Conservation (phyloP, 805 yeast genomes). For the Pichia exigua region DNA sequence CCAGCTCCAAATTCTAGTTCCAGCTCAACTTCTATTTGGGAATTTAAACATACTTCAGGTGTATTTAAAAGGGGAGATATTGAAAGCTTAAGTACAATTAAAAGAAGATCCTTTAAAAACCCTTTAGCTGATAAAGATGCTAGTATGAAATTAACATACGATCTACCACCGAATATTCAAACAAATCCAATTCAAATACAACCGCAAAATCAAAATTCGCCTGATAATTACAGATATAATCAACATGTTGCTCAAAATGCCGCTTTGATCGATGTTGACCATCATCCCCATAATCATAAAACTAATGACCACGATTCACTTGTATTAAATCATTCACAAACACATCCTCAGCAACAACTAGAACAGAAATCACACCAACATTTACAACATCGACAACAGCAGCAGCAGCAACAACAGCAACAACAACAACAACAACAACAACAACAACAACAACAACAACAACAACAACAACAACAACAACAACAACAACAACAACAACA, state of each 20-base stretch:
- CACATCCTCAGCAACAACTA: background rate
- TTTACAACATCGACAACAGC: background rate
- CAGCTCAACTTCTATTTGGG: slow-evolving; percentile 45
- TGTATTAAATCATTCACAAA: background rate
- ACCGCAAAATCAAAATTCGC: background rate
- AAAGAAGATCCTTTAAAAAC: slow-evolving; percentile 52
- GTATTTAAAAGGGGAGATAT: slow-evolving; percentile 75
- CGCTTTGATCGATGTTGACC: background rate
- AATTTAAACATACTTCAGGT: slow-evolving; percentile 77
- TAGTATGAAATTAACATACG: slow-evolving; percentile 18
- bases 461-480: slow-evolving; percentile 10
- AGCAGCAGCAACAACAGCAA: background rate
- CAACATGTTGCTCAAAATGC: background rate
- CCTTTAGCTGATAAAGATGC: slow-evolving; percentile 25
- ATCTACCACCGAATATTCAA: slow-evolving; percentile 2
- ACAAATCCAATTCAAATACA: background rate
- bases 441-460: slow-evolving; percentile 4
- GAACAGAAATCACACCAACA: slow-evolving; percentile 6
- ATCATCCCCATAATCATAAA: background rate
- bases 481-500: slow-evolving; percentile 2
- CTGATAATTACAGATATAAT: background rate
- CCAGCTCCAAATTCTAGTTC: slow-evolving; percentile 3
- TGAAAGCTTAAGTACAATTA: slow-evolving; percentile 65
- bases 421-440: slow-evolving; percentile 4
- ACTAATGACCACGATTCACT: background rate